Percentiles rank a stretch among this genome's conserved stretches.
Conservation (phyloP, 2,329 filamentous ascomycete genomes). For the Blastomyces parvus region DNA sequence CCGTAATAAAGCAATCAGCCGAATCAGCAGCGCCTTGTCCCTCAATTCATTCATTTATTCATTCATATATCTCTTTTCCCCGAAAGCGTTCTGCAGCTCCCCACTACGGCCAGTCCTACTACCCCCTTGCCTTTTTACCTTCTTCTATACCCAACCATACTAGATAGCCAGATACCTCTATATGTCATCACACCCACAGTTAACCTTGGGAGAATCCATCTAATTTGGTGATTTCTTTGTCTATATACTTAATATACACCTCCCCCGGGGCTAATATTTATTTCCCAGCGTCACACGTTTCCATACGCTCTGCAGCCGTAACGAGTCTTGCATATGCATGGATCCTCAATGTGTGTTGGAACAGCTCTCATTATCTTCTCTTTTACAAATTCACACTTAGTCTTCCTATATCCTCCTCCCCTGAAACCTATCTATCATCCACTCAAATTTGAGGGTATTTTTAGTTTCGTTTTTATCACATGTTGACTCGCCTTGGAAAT, state of each 20-base stretch:
- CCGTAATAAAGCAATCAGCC: slow-evolving; percentile 5
- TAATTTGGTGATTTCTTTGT: background rate
- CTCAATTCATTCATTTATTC: background rate
- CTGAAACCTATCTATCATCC: background rate
- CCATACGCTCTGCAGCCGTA: background rate
- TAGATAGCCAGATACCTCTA: background rate
- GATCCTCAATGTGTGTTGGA: background rate
- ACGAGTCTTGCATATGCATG: background rate
- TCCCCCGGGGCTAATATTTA: background rate
- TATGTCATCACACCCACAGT: background rate
- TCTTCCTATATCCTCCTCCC: background rate
- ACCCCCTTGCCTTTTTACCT: background rate
- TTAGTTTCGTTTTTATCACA: too few species aligned
- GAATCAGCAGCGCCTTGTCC: background rate
- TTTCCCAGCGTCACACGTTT: background rate
- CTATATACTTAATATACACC: background rate
- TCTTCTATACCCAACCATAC: background rate
- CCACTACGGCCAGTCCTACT: background rate
- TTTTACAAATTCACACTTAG: background rate
- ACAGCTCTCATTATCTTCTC: background rate
- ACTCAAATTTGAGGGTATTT: background rate
- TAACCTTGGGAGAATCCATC: background rate
- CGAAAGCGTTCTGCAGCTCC: background rate
- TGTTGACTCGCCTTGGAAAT: background rate
- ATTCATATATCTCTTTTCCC: background rate